Evolutionary conservation across 2,329 filamentous ascomycete species (phyloP), one percentile per base, ranked within the genome.

Genomic region (Diaporthe humulicola): DNA sequence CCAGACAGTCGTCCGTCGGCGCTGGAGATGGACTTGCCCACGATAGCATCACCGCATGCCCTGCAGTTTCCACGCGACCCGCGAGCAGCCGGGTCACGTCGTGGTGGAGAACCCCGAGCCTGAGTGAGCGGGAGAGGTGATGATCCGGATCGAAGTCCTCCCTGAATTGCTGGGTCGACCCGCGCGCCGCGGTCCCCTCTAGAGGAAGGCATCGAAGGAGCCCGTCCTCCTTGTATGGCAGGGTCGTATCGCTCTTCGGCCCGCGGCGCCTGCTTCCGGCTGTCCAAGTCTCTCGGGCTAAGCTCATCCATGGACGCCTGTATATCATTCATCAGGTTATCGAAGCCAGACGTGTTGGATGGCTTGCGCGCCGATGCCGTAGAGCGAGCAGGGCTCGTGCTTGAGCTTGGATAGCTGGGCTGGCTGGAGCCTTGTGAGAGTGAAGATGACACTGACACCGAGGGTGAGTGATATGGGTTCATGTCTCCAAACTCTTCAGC

Each of bases 1-100:
- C 97, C 97, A 0, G 95, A 98, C 33, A 99, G 87, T 33, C 96
- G 93, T 22, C 97, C 97, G 79, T 98, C 97, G 0, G 95, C 95
- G 19, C 95, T 98, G 45, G 96, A 98, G 74, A 99, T 92, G 1
- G 95, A 98, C 85, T 98, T 98, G 28, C 95, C 96, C 58, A 91
- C 90, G 79, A 99, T 98, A 9, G 89, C 86, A 60, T 93, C 87
- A 4, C 90, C 88, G 83, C 97, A 99, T 1, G 94, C 94, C 80
- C 95, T 94, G 86, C 97, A 99, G 76, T 91, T 91, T 3, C 95
- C 94, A 73, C 94, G 93, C 22, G 89, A 89, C 1, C 71, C 70
- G 14, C 67, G 74, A 42, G 36, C 42, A 82, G 8, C 82, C 81
- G 54, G 86, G 85, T 38, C 85, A 83, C 15, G 84, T 85, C 52